Conservation (phyloP, 805 yeast genomes). For the Blastobotrys parvus region DNA sequence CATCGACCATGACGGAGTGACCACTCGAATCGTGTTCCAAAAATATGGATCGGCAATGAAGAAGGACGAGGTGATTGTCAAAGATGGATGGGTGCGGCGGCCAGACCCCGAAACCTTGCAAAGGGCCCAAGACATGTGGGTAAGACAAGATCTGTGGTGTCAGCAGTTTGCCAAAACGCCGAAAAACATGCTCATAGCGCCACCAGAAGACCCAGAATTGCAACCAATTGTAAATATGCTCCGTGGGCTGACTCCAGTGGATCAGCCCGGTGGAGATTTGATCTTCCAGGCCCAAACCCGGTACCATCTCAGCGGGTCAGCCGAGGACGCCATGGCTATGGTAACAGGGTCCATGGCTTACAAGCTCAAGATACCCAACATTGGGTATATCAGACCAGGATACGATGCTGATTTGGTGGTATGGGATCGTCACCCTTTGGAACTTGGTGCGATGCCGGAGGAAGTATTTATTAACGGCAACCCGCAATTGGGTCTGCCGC, state of each 20-base stretch:
- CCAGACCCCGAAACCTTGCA: neutral
- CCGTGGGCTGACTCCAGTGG: neutral
- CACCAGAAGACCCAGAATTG: neutral
- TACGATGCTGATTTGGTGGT: constrained; percentile 5
- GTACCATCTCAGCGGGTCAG: neutral
- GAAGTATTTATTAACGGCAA: neutral
- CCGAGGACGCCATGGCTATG: constrained; percentile 1
- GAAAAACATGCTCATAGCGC: neutral
- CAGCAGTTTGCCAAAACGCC: neutral
- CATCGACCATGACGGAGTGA: neutral
- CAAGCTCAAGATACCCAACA: neutral
- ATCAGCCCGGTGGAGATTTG: neutral
- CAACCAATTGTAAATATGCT: neutral
- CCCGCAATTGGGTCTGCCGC: neutral
- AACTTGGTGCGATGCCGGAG: neutral
- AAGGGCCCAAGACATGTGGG: neutral
- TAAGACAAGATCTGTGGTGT: neutral
- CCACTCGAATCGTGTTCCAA: neutral
- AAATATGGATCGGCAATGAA: neutral
- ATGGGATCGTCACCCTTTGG: constrained; percentile 3
- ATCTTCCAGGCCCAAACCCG: neutral
- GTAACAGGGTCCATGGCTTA: constrained; percentile 4
- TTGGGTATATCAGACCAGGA: constrained; percentile 1
- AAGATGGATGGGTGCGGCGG: neutral
- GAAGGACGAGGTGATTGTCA: neutral